Evolutionary conservation across 306 rosid genomes (phyloP), one percentile per base, ranked within the genome.

Genomic region (Dryas octopetala): DNA sequence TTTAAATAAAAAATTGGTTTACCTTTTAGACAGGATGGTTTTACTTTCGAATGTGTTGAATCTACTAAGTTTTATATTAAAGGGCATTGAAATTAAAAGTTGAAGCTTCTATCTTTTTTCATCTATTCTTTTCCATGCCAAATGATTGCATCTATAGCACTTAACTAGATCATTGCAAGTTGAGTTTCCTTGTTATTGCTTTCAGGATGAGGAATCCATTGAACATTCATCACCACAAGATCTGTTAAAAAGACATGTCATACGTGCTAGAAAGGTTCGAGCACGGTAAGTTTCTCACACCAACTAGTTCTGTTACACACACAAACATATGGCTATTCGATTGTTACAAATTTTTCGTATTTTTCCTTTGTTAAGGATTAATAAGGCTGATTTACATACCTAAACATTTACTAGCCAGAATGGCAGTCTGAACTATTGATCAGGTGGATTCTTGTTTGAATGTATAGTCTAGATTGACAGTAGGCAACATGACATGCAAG

Each of bases 211-310:
- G 80, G 77, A 82, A 76, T 83, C 90, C 57, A 66, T 87, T 70
- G 84, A 81, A 71, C 71, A 79, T 55, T 73, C 85, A 13, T 79
- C 88, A 9, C 26, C 86, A 9, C 55, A 83, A 79, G 93, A 92
- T 81, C 81, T 95, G 51, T 82, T 95, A 74, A 86, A 82, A 84
- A 74, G 80, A 48, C 99, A 95, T 77, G 78, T 92, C 78, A 81
- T 70, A 66, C 92, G 91, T 53, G 99, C 99, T n/a, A 95, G 89
- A 82, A 85, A 51, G 78, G 92, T 95, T 81, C 88, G 97, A 84
- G 86, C 91, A 49, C 85, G 84, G 99, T 91, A 83, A 76, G 87
- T 65, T 55, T 82, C 70, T 69, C 65, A 49, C n/a, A 41, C 75
- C 7, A 44, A 7, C 76, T 47, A 59, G 45, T 72, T 44, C 57